Percentiles rank a stretch among this genome's conserved stretches.
These are phyloP conservation scores for Dissophora ornata DNA, from an alignment of 192 early-diverging fungal genomes.

Conservation along the genomic window DNA sequence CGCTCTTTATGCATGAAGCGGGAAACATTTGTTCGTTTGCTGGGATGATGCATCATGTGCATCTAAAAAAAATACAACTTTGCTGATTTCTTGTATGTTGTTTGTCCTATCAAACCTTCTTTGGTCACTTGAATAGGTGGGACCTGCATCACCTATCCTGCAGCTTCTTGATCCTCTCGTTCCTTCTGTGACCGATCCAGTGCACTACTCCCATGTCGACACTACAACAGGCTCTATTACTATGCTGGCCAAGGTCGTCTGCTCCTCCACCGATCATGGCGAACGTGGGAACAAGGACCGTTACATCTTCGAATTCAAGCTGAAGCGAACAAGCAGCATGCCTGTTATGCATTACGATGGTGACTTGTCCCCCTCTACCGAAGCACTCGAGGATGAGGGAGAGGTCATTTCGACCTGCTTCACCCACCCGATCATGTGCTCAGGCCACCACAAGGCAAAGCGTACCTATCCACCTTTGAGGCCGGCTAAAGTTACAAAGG, in stretches of 20 bases:
- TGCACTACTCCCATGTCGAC: slow-evolving; percentile 35
- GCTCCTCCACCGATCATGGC: slow-evolving; percentile 52
- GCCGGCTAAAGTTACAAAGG: slow-evolving; percentile 24
- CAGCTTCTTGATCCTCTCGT: slow-evolving; percentile 31
- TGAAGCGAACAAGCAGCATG: slow-evolving; percentile 39
- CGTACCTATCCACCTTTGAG: slow-evolving; percentile 35
- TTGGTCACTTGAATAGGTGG: too few relatives aligned
- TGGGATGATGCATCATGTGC: too few relatives aligned
- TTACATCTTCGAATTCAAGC: slow-evolving; percentile 48
- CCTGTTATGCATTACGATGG: not conserved
- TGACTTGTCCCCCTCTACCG: slow-evolving; percentile 4
- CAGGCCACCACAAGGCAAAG: slow-evolving; percentile 51
- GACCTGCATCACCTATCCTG: slow-evolving; percentile 40
- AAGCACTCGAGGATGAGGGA: slow-evolving; percentile 30
- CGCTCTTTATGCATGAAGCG: too few relatives aligned
- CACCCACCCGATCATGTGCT: slow-evolving; percentile 49
- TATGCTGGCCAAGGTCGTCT: slow-evolving; percentile 48
- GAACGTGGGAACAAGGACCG: slow-evolving; percentile 54
- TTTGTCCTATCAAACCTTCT: too few relatives aligned
- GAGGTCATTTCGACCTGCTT: slow-evolving; percentile 31
- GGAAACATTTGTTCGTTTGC: too few relatives aligned
- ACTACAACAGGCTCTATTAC: slow-evolving; percentile 44
- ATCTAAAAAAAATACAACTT: too few relatives aligned
- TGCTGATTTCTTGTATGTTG: too few relatives aligned
- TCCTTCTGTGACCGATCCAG: slow-evolving; percentile 34